Base-by-base conservation (phyloP, 345 rosid species). In the Ricinus communis region DNA sequence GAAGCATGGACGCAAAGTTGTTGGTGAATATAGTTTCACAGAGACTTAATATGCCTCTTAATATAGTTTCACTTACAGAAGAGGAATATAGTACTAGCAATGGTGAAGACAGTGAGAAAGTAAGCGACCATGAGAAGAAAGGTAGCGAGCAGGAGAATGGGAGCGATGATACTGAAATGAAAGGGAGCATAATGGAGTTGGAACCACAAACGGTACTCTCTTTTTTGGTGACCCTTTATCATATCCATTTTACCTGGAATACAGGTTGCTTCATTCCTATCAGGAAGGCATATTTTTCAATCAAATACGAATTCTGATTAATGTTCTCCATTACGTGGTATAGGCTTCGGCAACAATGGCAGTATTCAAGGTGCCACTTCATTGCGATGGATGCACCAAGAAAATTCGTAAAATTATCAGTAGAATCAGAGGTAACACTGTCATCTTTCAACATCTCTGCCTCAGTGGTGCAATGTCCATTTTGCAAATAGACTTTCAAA, bases 1-100 rank as follows among this genome's bases (percentile, higher is more conserved):
- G 97, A 41, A 81, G 84, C 0, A 87, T 91, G 93, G 95, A 91
- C 21, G 80, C 75, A 1, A 84, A 86, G 68, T 78, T 74, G n/a
- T 60, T 93, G 75, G 55, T 71, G 0, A 87, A 33, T 54, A 33
- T 54, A 51, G 28, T 38, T 33, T 93, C 65, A 81, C 71, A 80
- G 38, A 90, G 75, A 71, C 82, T 91, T 53, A 91, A 84, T 84
- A 77, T 80, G 66, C 28, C 73, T 1, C 86, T 90, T 9, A 80
- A 84, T 56, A 78, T 85, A 12, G 78, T 91, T 78, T 90, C 87
- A 10, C 84, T 87, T 36, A 86, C 87, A 81, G 87, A 87, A 62
- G 84, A 86, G 71, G 80, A 86, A 28, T 81, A 86, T 14, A 70
- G 33, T 6, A 33, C 2, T 33, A 33, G 6, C 61, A 56, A 56